Base-by-base conservation (phyloP, 179 eudicot genomes). In the Monotropa hypopitys region DNA sequence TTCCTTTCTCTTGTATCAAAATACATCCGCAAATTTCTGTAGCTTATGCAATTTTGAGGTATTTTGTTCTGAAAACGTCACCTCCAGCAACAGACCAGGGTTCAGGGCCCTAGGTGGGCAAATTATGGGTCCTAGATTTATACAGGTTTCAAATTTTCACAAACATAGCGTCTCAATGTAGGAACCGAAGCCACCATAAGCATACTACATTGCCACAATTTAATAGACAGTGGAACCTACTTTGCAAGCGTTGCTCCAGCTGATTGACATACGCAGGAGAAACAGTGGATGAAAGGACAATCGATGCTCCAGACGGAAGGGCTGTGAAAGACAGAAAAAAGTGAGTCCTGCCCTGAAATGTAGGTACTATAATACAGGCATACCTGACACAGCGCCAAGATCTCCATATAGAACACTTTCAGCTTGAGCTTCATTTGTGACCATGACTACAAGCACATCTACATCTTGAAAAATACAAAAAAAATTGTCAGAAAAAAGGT, bases 401-500 rank as follows among this genome's bases (percentile, higher is more conserved):
- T 90, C 88, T 78, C 99, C 99, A 85, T 84, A 96, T 30, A 96
- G 89, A 82, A 92, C 96, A 88, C 87, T 84, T 87, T 96, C 99
- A 70, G 98, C 99, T 84, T 96, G 99, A 90, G 83, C 85, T 94
- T 94, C 98, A 83, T 94, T 96, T 68, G 99, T 89, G 76, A 96
- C 99, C 99, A 96, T 96, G 81, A 96, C 79, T 78, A 94, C 85
- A 76, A 96, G 91, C 85, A 96, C 91, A 75, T 96, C 98, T 23
- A 87, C 96, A 84, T 88, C 99, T 96, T 87, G 65, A 88, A 70
- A 62, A 74, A 71, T 9, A 65, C 13, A 45, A 18, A 30, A 4
- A 61, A 9, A 65, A 50, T 33, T 18, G 75, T 76, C 30, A 76
- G 73, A 30, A 54, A 56, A 8, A 70, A 47, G 13, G 53, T 13